A percentile compares a stretch with the other conserved stretches of the same genome.
phyloP scores from a whole-genome alignment of 768 basidiomycete genomes.

The Arthromyces matolae region DNA sequence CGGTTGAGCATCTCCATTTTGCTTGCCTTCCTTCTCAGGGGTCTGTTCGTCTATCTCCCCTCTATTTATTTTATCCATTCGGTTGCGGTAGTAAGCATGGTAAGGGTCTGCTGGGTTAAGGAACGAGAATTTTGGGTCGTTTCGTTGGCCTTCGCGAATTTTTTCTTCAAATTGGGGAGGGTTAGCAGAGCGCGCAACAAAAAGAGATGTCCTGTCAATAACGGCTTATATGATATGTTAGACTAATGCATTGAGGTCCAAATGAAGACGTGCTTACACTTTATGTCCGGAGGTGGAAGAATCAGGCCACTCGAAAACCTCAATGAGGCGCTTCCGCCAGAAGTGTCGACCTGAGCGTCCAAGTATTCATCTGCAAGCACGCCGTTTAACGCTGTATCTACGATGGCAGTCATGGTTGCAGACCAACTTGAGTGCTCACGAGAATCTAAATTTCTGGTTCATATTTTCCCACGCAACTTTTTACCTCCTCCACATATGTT shows the following conservation, averaged over 20 bases:
- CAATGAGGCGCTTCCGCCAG: conserved; percentile 26
- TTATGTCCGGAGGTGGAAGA: conserved; percentile 93
- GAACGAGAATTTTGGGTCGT: conserved; percentile 98
- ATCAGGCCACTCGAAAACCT: conserved; percentile 85
- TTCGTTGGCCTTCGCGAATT: conserved; percentile 93
- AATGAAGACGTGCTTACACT: conserved; percentile 69
- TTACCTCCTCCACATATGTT: conserved; percentile 54
- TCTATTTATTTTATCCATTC: conserved; percentile 76
- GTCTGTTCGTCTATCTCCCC: conserved; percentile 69
- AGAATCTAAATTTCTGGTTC: conserved; percentile 5
- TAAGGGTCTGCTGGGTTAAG: conserved; percentile 96
- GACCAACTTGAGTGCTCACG: no score
- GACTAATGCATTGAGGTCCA: no score
- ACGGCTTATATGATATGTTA: no score
- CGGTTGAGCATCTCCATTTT: conserved; percentile 28
- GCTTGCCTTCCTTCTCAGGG: conserved; percentile 43
- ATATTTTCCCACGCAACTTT: conserved; percentile 30
- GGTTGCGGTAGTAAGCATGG: conserved; percentile 96
- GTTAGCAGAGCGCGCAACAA: conserved; percentile 91
- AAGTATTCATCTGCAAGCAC: conserved; percentile 35
- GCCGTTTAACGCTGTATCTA: conserved; percentile 38
- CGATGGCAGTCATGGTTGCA: conserved; percentile 47
- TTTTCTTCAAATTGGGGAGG: conserved; percentile 94
- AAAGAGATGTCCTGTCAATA: conserved; percentile 91
- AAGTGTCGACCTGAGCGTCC: conserved; percentile 38